Conservation (phyloP, 306 rosid species). For the Casuarina cunninghamiana region DNA sequence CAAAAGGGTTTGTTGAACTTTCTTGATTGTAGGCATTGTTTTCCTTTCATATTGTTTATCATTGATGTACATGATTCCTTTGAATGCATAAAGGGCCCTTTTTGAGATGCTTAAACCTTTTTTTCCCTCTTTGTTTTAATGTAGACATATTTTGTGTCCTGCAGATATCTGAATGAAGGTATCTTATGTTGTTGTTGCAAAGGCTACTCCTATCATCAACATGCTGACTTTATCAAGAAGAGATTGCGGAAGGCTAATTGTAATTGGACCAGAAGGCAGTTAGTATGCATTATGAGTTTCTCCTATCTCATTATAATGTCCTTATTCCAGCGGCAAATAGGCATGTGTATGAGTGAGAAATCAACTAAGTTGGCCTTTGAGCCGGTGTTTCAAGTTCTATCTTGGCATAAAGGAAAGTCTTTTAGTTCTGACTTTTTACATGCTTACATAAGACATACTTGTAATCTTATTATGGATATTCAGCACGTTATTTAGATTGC, state of each 20-base stretch:
- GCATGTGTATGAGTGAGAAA: slow-evolving; percentile 1
- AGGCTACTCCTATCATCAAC: slow-evolving; percentile 66
- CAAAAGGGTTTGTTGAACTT: not conserved
- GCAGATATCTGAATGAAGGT: slow-evolving; percentile 69
- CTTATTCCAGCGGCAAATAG: slow-evolving; percentile 10
- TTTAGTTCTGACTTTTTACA: not conserved
- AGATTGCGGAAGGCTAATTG: slow-evolving; percentile 60
- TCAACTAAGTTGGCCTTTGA: not conserved
- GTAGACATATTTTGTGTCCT: slow-evolving; percentile 29
- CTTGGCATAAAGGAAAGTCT: not conserved
- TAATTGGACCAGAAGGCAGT: slow-evolving; percentile 96
- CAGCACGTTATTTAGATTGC: not conserved
- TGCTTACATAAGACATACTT: not conserved
- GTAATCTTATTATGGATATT: not conserved
- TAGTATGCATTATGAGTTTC: slow-evolving; percentile 22
- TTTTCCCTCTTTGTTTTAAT: not conserved
- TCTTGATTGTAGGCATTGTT: not conserved
- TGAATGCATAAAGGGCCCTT: slow-evolving; percentile 6
- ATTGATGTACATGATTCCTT: not conserved
- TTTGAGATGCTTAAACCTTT: slow-evolving; percentile 9
- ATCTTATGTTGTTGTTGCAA: slow-evolving; percentile 74
- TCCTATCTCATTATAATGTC: slow-evolving; percentile 4
- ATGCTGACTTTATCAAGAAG: slow-evolving; percentile 45
- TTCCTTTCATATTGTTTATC: not conserved
- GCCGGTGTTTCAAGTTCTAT: not conserved